phyloP scores from a whole-genome alignment of 2,329 filamentous ascomycete genomes.

The Colletotrichum sublineola region DNA sequence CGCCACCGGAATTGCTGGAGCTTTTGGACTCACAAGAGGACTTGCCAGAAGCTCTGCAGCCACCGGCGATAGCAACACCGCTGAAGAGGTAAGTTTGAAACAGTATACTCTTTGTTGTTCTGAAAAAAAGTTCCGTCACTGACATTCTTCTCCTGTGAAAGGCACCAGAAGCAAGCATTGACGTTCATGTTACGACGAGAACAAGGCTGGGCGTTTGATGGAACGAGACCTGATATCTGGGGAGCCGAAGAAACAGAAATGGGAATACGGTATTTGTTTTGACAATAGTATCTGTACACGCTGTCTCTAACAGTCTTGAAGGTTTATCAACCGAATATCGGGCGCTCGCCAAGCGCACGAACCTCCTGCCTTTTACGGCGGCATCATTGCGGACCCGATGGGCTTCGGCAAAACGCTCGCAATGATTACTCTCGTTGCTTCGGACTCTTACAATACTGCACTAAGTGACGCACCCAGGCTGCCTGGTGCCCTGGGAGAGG shows the following conservation, averaged over 20 bases:
- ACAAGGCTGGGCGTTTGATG: constrained; percentile 51
- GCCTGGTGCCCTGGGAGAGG: neutral
- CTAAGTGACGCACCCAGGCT: neutral
- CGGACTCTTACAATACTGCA: constrained; percentile 41
- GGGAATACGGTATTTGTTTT: too few species aligned
- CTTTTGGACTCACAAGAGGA: constrained; percentile 46
- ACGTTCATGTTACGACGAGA: constrained; percentile 58
- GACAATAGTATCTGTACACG: too few species aligned
- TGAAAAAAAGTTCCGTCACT: too few species aligned
- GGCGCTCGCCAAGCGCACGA: constrained; percentile 46
- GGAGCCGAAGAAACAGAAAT: constrained; percentile 41
- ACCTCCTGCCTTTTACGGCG: constrained; percentile 55
- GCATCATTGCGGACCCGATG: constrained; percentile 62
- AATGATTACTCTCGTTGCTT: constrained; percentile 57
- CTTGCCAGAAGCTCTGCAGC: constrained; percentile 49
- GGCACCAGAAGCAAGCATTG: constrained; percentile 60
- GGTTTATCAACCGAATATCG: constrained; percentile 54
- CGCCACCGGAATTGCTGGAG: constrained; percentile 45
- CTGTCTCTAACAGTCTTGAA: constrained; percentile 37
- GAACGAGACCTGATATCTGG: constrained; percentile 52
- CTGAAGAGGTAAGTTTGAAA: constrained; percentile 45
- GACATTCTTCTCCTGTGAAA: constrained; percentile 37
- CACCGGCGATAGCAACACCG: constrained; percentile 44
- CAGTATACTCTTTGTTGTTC: too few species aligned
- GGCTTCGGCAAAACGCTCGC: constrained; percentile 61